Evolutionary conservation across 495 filamentous ascomycete genomes (phyloP).

Genomic region (Chaetomium cochliodes): DNA sequence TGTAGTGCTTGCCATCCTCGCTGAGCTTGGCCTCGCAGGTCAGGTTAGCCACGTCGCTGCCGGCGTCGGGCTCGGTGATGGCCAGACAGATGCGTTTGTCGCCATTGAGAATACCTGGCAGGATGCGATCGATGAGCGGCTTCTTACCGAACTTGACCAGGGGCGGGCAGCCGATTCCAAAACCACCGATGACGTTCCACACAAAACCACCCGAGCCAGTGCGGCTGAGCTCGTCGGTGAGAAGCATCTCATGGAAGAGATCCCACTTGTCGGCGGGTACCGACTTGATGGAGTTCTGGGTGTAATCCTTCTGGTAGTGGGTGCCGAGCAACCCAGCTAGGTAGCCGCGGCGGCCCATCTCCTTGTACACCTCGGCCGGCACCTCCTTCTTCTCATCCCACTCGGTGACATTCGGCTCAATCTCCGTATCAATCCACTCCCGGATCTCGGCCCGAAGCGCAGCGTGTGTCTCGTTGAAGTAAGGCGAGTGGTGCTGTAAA

Average conservation of each 20-base stretch:
- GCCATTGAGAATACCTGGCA: slow-evolving; percentile 79
- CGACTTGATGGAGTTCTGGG: slow-evolving; percentile 65
- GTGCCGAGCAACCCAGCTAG: slow-evolving; percentile 84
- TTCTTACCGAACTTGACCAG: slow-evolving; percentile 91
- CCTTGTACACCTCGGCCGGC: slow-evolving; percentile 83
- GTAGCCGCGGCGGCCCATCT: slow-evolving; percentile 91
- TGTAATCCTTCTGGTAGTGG: slow-evolving; percentile 72
- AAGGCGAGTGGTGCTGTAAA: slow-evolving; percentile 89
- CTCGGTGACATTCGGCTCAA: slow-evolving; percentile 89
- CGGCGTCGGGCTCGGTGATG: slow-evolving; percentile 58
- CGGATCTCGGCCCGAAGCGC: slow-evolving; percentile 87
- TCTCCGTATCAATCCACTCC: slow-evolving; percentile 83
- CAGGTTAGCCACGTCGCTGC: slow-evolving; percentile 84
- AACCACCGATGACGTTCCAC: slow-evolving; percentile 97
- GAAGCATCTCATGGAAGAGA: slow-evolving; percentile 91
- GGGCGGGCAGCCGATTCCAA: slow-evolving; percentile 89
- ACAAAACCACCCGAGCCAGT: slow-evolving; percentile 88
- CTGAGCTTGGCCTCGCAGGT: slow-evolving; percentile 91
- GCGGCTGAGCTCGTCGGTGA: slow-evolving; percentile 92
- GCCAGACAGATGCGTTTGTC: slow-evolving; percentile 88
- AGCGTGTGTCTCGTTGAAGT: slow-evolving; percentile 90
- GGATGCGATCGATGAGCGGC: slow-evolving; percentile 70
- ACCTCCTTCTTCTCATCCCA: slow-evolving; percentile 96
- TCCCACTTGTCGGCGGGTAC: slow-evolving; percentile 92
- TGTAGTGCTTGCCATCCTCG: slow-evolving; percentile 96